Percentiles rank a stretch among this genome's conserved stretches.
These are phyloP conservation scores for Boletus vinaceobasis DNA, from an alignment of 768 basidiomycete genomes.

Conservation along the genomic window DNA sequence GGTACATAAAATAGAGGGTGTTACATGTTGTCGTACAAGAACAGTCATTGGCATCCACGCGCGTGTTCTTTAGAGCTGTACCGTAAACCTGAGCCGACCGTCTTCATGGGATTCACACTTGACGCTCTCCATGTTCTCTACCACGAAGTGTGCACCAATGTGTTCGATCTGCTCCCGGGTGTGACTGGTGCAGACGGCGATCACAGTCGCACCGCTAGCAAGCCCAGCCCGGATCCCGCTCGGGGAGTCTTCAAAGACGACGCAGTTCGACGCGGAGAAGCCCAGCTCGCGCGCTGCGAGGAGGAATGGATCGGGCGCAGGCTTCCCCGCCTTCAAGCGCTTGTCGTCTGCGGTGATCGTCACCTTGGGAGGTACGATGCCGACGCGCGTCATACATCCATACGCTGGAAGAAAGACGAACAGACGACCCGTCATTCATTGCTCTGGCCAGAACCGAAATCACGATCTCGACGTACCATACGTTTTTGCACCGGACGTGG, in stretches of 20 bases:
- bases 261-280: conserved; percentile 53
- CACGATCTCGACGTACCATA: conserved; percentile 44
- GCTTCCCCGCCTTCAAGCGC: conserved; percentile 63
- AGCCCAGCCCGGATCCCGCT: conserved; percentile 66
- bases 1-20: neutral
- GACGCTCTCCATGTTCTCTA: conserved; percentile 54
- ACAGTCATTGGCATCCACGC: neutral
- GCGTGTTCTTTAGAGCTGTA: conserved; percentile 21
- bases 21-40: neutral
- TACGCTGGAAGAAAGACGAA: conserved; percentile 36
- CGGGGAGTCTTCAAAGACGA: conserved; percentile 77
- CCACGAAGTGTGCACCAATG: conserved; percentile 54
- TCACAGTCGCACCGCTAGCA: conserved; percentile 67
- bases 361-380: conserved; percentile 61
- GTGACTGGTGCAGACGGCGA: conserved; percentile 75
- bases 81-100: conserved; percentile 43
- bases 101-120: conserved; percentile 38
- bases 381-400: conserved; percentile 69
- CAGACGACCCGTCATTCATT: neutral
- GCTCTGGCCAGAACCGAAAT: neutral
- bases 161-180: conserved; percentile 51
- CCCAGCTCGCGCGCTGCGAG: conserved; percentile 59
- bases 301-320: conserved; percentile 61
- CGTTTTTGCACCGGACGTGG: conserved; percentile 71
- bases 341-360: conserved; percentile 78